These are phyloP conservation scores for Xylaria sp. DNA, from an alignment of 2,329 filamentous ascomycete species.

Conservation along the genomic window DNA sequence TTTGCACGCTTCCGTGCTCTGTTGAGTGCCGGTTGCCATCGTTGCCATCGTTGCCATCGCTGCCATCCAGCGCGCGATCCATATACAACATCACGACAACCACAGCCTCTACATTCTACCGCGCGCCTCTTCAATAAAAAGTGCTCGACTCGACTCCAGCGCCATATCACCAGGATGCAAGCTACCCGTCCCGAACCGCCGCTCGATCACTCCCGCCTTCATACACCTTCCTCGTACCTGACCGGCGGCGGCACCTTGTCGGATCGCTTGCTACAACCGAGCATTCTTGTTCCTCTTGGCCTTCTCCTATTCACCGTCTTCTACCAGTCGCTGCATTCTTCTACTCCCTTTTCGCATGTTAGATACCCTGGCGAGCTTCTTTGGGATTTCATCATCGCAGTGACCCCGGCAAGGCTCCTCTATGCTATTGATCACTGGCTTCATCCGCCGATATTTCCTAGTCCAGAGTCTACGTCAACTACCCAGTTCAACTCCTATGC, in stretches of 20 bases:
- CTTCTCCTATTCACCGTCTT: constrained; percentile 44
- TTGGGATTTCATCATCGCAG: constrained; percentile 66
- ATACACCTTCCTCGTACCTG: constrained; percentile 31
- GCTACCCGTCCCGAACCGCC: constrained; percentile 42
- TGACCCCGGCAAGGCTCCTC: constrained; percentile 62
- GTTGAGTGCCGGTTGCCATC: neutral
- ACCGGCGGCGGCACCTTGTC: constrained; percentile 32
- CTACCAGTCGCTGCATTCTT: constrained; percentile 45
- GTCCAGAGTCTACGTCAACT: constrained; percentile 44
- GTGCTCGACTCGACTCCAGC: neutral
- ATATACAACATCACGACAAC: neutral
- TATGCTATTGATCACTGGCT: constrained; percentile 63
- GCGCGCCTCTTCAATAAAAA: neutral
- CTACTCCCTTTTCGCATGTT: constrained; percentile 37
- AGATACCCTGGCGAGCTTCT: constrained; percentile 53
- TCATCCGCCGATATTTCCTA: constrained; percentile 52
- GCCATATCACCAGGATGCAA: constrained; percentile 44
- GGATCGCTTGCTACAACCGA: constrained; percentile 45
- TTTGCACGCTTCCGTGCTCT: neutral
- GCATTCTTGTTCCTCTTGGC: constrained; percentile 44
- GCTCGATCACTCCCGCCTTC: constrained; percentile 38
- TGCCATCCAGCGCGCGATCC: neutral
- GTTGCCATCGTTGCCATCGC: neutral
- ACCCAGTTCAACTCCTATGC: constrained; percentile 52
- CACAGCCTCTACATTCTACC: neutral